Base-by-base conservation (phyloP, 768 basidiomycete species). In the Boletus rufocinnamomeus region DNA sequence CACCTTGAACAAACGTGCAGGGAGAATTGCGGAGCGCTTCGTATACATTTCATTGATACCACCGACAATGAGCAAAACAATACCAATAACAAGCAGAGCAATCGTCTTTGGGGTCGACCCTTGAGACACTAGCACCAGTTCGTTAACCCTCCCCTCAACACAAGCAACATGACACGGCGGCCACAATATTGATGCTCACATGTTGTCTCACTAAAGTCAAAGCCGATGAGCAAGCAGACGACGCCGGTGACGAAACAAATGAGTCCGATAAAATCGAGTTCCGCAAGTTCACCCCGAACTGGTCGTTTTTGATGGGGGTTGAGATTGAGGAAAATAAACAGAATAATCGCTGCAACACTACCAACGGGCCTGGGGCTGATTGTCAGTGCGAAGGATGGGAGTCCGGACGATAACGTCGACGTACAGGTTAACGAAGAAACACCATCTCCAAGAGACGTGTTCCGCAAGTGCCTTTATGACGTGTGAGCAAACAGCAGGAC, bases 401-500 rank as follows among this genome's bases (percentile, higher is more conserved):
- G 45, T 19, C 5, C 6, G 27, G 34, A 34, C 34, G 5, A 37
- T n/a, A n/a, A 5, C 38, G 0, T 19, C 9, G n/a, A 60, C 83
- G 56, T 67, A 87, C 87, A 91, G 64, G 63, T 89, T 90, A 63
- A 91, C 85, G 68, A 84, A 89, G 72, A 91, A 91, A 68, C 87
- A 89, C 91, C 91, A 93, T 75, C 91, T 74, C 91, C 91, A 93
- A 1, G 84, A 79, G 19, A 85, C 85, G 66, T 89, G 86, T 66
- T 91, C 84, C 0, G 89, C 83, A 57, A 93, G 83, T 14, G 74
- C 85, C 87, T 60, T 48, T n/a, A 16, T 16, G 27, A 45, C 30
- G 30, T 19, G 9, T 55, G 55, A 56, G 60, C 40, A 59, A 58
- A 54, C 49, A 44, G 6, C 4, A 32, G 44, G 38, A 50, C 9